phyloP scores from a whole-genome alignment of 768 basidiomycete species.

The Rhodotorula paludigena region DNA sequence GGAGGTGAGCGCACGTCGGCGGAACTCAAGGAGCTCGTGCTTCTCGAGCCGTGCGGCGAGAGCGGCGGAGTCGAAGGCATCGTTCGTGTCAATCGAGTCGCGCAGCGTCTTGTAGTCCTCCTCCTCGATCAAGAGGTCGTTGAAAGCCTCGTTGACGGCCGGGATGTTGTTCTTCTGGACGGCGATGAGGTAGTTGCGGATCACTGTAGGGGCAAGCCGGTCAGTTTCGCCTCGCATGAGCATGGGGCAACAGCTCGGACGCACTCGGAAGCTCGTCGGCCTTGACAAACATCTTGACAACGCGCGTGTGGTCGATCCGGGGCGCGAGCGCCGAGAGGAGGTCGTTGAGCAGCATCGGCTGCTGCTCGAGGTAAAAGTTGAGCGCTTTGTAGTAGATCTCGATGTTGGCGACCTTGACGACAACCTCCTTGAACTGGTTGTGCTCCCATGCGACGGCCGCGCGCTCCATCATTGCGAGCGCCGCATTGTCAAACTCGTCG shows the following conservation, averaged over 20 bases:
- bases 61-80: conserved; percentile 89
- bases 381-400: conserved; percentile 97
- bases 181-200: conserved; percentile 91
- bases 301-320: conserved; percentile 89
- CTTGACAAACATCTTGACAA: conserved; percentile 86
- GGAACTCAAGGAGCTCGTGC: conserved; percentile 90
- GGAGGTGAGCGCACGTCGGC: conserved; percentile 51
- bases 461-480: conserved; percentile 96
- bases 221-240: not conserved
- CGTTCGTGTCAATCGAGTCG: conserved; percentile 95
- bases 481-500: conserved; percentile 96
- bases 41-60: conserved; percentile 80
- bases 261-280: conserved; percentile 76
- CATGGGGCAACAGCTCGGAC: not conserved
- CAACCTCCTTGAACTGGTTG: conserved; percentile 97
- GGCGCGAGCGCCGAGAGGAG: conserved; percentile 85
- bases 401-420: conserved; percentile 92
- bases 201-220: conserved; percentile 54
- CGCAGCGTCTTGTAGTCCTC: conserved; percentile 97
- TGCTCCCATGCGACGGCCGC: conserved; percentile 99
- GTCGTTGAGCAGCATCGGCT: conserved; percentile 88
- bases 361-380: conserved; percentile 88
- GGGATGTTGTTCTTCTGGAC: conserved; percentile 96
- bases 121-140: conserved; percentile 95
- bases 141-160: conserved; percentile 96